Conservation (phyloP, 163 green algal genomes). For the Chlorella variabilis region DNA sequence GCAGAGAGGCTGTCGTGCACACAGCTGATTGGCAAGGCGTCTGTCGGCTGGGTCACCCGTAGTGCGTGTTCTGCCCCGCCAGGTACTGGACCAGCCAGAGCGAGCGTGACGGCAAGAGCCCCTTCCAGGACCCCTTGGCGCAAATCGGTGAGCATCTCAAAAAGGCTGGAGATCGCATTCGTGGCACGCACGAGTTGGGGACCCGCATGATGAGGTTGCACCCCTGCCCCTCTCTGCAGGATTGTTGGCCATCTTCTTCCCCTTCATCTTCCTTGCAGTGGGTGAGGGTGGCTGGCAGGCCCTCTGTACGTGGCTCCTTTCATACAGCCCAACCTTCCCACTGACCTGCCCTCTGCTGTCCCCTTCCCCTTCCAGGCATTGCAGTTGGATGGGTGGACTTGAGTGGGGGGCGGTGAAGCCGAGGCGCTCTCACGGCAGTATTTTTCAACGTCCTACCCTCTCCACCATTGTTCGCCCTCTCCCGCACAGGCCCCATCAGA, state of each 20-base stretch:
- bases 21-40: no score
- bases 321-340: not conserved
- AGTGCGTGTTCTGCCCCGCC: no score
- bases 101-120: conserved; percentile 69
- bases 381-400: conserved; percentile 67
- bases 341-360: not conserved
- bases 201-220: no score
- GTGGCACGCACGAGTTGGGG: not conserved
- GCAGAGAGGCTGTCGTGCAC: no score
- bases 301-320: no score
- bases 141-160: conserved; percentile 20
- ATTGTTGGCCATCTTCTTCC: conserved; percentile 78
- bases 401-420: conserved; percentile 61
- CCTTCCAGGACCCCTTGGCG: conserved; percentile 52
- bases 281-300: not conserved
- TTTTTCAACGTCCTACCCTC: no score
- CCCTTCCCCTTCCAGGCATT: conserved; percentile 54
- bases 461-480: no score
- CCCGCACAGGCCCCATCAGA: no score
- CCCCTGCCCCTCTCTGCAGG: conserved; percentile 53
- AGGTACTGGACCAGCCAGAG: conserved; percentile 71
- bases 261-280: conserved; percentile 76
- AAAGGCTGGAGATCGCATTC: not conserved
- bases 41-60: no score
- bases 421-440: no score